Conservation (phyloP, 2,329 filamentous ascomycete species). For the Penicillium sp. region DNA sequence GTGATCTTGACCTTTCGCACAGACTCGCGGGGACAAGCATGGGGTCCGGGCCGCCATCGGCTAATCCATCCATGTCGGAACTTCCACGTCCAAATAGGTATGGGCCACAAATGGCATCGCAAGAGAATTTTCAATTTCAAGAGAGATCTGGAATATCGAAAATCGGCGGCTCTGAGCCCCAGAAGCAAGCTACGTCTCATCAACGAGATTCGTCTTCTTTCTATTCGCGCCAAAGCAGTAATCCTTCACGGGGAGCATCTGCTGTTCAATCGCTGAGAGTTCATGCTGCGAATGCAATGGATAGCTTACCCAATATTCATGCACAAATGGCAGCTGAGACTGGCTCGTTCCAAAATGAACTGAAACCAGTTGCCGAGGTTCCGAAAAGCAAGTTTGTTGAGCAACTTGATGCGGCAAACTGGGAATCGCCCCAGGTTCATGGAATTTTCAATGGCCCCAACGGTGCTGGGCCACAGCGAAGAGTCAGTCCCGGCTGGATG, state of each 20-base stretch:
- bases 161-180: background rate
- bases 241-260: conserved; percentile 11
- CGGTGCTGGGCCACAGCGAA: conserved; percentile 25
- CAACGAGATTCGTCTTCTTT: conserved; percentile 24
- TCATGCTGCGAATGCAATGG: conserved; percentile 1
- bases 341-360: background rate
- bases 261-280: conserved; percentile 2
- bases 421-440: background rate
- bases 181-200: background rate
- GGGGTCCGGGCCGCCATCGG: conserved; percentile 21
- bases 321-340: conserved; percentile 2
- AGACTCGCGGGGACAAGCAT: conserved; percentile 25
- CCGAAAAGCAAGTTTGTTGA: conserved; percentile 36
- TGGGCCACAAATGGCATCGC: conserved; percentile 11
- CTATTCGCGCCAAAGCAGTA: conserved; percentile 27
- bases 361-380: background rate
- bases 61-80: conserved; percentile 24
- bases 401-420: conserved; percentile 24
- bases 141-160: conserved; percentile 3
- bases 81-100: conserved; percentile 14
- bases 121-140: conserved; percentile 13
- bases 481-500: conserved; percentile 44
- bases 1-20: conserved; percentile 31
- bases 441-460: background rate
- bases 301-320: conserved; percentile 3